Base-by-base conservation (phyloP, 805 yeast species). In the Candida patagonica region DNA sequence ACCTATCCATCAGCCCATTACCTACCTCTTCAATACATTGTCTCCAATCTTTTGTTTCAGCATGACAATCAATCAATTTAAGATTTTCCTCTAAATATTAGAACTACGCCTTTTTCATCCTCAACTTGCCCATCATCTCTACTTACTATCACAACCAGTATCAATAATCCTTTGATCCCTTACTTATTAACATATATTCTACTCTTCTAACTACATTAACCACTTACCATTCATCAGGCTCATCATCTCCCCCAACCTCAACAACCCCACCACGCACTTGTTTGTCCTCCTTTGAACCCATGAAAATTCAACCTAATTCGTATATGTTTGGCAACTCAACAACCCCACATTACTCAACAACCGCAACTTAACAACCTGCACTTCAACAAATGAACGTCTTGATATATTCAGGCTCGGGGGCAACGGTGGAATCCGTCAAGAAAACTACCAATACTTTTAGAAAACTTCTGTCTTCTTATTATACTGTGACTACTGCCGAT, bases 41-140 rank as follows among this genome's bases (percentile, higher is more conserved):
- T 40, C 94, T 62, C 95, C 95, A 84, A 54, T 84, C 94, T 22
- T 75, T 75, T 1, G 78, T 79, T 43, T 82, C 94, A 3, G 86
- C 87, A 54, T 80, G 87, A 49, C 95, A 84, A 25, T 83, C 59
- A 38, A 79, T 84, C 24, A 84, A 61, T 12, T 74, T 74, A 53
- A 78, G 59, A 51, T 84, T 84, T 53, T 84, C 88, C 23, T 71
- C 80, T 63, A 50, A 10, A 13, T 23, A 31, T 20, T 27, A 35
- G 53, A 40, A 26, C 22, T 31, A 17, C 2, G 16, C 26, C 8
- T 16, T 26, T 33, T 19, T 12, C 15, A 13, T 16, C 16, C 21
- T 6, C 7, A 6, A 23, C 30, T 35, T 9, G 16, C 6, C 19
- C 19, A 13, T 31, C 35, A 24, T 24, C 25, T 17, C 9, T 25